phyloP scores from a whole-genome alignment of 2,329 filamentous ascomycete genomes.

The Zopfia rhizophila region DNA sequence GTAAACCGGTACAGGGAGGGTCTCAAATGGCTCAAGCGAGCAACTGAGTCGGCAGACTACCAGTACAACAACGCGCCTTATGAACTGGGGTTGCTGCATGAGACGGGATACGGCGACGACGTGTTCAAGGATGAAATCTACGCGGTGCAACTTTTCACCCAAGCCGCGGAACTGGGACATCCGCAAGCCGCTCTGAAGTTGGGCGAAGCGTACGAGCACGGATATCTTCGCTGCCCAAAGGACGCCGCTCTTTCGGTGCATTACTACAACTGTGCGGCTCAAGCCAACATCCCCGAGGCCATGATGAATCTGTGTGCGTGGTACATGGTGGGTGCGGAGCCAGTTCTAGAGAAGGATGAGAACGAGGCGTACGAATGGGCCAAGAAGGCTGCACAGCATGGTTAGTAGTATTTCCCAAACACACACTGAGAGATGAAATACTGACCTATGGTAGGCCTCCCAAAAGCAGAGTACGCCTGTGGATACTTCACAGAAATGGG shows the following conservation, averaged over 20 bases:
- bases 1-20: slow-evolving; percentile 89
- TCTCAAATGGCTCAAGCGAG: slow-evolving; percentile 95
- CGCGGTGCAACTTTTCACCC: slow-evolving; percentile 92
- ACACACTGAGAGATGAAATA: slow-evolving; percentile 6
- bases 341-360: slow-evolving; percentile 93
- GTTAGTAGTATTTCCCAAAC: slow-evolving; percentile 64
- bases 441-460: slow-evolving; percentile 61
- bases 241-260: slow-evolving; percentile 95
- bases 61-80: slow-evolving; percentile 96
- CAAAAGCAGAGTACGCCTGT: slow-evolving; percentile 88
- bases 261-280: slow-evolving; percentile 94
- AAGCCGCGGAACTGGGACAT: slow-evolving; percentile 91
- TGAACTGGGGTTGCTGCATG: slow-evolving; percentile 87
- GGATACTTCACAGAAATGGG: slow-evolving; percentile 99
- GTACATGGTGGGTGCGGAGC: slow-evolving; percentile 96
- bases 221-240: slow-evolving; percentile 83
- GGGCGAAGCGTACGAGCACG: slow-evolving; percentile 97
- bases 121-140: slow-evolving; percentile 92
- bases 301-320: slow-evolving; percentile 99
- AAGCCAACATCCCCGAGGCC: slow-evolving; percentile 81
- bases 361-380: slow-evolving; percentile 98
- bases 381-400: slow-evolving; percentile 82
- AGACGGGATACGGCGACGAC: slow-evolving; percentile 93
- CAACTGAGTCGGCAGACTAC: slow-evolving; percentile 84
- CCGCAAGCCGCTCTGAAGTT: slow-evolving; percentile 85